Evolutionary conservation across 176 grass and related monocot species (phyloP), one percentile per base, ranked within the genome.

Genomic region (Dendrocalamus sinicus): DNA sequence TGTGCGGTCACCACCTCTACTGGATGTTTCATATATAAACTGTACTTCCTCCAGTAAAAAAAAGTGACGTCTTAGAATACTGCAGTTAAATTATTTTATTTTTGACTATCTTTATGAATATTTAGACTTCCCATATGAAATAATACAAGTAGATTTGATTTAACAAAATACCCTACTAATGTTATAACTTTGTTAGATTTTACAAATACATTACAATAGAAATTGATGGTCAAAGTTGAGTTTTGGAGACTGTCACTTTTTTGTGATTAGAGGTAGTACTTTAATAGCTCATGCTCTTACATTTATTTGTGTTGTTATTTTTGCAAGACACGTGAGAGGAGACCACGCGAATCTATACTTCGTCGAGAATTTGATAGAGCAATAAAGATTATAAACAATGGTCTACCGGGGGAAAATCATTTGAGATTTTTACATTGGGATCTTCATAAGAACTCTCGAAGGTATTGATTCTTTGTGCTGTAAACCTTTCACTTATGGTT

Each of bases 391-490:
- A 83, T 99, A 88, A 99, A 99, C 86, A 94, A 82, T 73, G 85
- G 75, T 86, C 84, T 96, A 65, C 78, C 84, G 60, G 50, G 82
- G 19, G 88, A 96, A 90, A 91, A 91, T 78, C 92, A 83, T 89
- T 86, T 99, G 43, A 92, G 86, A 69, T 99, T 92, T 86, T 89
- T 99, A 77, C 96, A 99, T 68, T 99, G 96, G 96, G 96, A 99
- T 92, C 93, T 99, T 86, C 84, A 96, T 76, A 99, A 91, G 81
- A 92, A 92, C 79, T 92, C 92, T 81, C 90, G 48, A 78, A 91
- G 94, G 96, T 99, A 94, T 78, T 64, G 47, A 68, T 53, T 76
- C 1, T 83, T 86, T 80, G 35, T 76, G 52, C 37, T 46, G 47
- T 75, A 20, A 44, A 80, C 43, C 19, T 77, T 53, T 51, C 53